Conservation (phyloP, 176 grass and related monocot species). For the Bromus sterilis region DNA sequence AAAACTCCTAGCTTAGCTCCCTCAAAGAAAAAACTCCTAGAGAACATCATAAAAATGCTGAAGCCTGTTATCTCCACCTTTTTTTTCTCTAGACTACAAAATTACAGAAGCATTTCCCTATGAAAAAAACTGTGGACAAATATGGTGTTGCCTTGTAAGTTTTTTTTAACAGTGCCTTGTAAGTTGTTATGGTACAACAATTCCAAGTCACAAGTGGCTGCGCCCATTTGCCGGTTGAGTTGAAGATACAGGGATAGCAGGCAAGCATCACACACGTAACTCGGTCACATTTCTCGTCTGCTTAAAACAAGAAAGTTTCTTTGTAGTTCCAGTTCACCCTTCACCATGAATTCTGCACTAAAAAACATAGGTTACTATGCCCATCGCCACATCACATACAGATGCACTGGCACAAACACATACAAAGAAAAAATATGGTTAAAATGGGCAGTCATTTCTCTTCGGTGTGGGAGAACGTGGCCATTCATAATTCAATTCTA, state of each 20-base stretch:
- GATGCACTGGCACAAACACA: neutral
- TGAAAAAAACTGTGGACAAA: neutral
- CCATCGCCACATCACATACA: neutral
- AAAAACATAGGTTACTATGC: neutral
- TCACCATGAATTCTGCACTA: slow-evolving; percentile 4
- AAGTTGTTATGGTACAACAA: neutral
- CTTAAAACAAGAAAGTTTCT: neutral
- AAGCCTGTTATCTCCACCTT: neutral
- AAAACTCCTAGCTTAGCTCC: too few species aligned
- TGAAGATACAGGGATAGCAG: neutral
- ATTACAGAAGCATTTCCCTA: slow-evolving; percentile 4
- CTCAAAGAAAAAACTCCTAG: too few species aligned
- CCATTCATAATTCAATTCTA: neutral
- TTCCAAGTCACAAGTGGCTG: neutral
- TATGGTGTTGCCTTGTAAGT: neutral
- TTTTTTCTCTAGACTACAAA: neutral
- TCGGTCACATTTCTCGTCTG: neutral
- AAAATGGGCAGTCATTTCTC: neutral
- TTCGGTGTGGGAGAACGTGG: neutral
- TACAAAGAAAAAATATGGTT: neutral
- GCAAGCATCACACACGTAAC: neutral
- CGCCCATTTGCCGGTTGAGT: neutral
- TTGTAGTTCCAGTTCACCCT: neutral
- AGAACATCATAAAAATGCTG: neutral
- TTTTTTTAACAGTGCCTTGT: too few species aligned